Evolutionary conservation across 805 yeast species (phyloP).

Genomic region (Candida mattraensis): DNA sequence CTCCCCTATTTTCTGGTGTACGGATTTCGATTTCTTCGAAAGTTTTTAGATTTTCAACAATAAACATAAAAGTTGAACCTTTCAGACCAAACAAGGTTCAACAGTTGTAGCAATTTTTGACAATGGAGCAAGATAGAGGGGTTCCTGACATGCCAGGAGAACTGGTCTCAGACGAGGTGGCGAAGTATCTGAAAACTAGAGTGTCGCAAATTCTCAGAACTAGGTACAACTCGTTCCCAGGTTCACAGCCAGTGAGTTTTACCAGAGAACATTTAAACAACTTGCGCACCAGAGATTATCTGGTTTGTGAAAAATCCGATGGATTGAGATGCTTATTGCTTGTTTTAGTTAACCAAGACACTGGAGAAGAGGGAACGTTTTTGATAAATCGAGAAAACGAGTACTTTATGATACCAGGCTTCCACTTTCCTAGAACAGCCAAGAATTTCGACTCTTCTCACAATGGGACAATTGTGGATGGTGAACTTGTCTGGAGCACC

Average conservation of each 20-base stretch:
- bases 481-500: constrained; percentile 81
- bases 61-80: background rate
- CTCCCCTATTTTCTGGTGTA: too few relatives aligned
- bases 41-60: constrained; percentile 1
- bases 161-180: constrained; percentile 68
- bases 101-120: background rate
- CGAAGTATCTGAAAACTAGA: constrained; percentile 63
- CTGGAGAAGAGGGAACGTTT: constrained; percentile 84
- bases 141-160: constrained; percentile 89
- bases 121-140: constrained; percentile 39
- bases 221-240: constrained; percentile 67
- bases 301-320: constrained; percentile 94
- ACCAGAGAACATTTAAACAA: constrained; percentile 71
- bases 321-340: constrained; percentile 85
- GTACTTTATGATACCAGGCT: constrained; percentile 74
- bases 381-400: constrained; percentile 87
- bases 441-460: constrained; percentile 60
- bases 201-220: constrained; percentile 63
- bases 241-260: constrained; percentile 95
- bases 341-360: constrained; percentile 56
- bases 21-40: too few relatives aligned
- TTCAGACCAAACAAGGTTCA: background rate
- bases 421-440: constrained; percentile 71
- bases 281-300: constrained; percentile 71
- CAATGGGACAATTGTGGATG: constrained; percentile 88